phyloP scores from a whole-genome alignment of 345 rosid species.

The Turritis glabra region DNA sequence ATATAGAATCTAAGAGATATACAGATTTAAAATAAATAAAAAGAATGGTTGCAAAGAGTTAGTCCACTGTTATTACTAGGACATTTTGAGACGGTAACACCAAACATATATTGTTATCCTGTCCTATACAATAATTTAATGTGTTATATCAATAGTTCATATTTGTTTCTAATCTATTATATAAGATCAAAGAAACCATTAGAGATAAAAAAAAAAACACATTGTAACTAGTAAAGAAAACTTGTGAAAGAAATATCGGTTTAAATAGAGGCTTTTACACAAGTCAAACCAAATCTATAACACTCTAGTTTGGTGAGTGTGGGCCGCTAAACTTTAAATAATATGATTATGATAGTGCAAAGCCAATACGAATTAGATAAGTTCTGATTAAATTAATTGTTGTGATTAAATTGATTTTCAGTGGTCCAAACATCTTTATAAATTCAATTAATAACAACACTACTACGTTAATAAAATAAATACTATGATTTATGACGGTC shows the following conservation, averaged over 20 bases:
- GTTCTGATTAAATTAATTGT: not conserved
- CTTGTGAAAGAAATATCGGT: not conserved
- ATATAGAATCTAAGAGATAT: not conserved
- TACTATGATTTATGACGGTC: slow-evolving; percentile 21
- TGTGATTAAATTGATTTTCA: not conserved
- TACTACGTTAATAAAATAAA: not conserved
- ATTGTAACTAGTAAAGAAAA: not conserved
- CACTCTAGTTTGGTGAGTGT: slow-evolving; percentile 33
- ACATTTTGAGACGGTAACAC: not conserved
- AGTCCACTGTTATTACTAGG: not conserved
- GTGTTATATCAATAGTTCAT: not conserved
- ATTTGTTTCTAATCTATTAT: no score
- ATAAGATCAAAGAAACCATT: no score
- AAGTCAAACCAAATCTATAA: slow-evolving; percentile 28
- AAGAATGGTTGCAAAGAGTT: not conserved
- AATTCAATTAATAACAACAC: not conserved
- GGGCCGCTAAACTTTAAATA: slow-evolving; percentile 16
- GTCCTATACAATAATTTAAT: not conserved
- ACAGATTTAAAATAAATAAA: not conserved
- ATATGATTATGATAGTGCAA: slow-evolving; percentile 27
- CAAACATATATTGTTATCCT: not conserved
- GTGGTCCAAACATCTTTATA: slow-evolving; percentile 14
- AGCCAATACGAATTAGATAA: slow-evolving; percentile 6
- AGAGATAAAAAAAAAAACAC: no score
- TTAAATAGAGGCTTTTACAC: slow-evolving; percentile 22